Percentiles rank a stretch among this genome's conserved stretches.
phyloP scores from a whole-genome alignment of 108 stramenopile genomes.

The Fistulifera solaris region DNA sequence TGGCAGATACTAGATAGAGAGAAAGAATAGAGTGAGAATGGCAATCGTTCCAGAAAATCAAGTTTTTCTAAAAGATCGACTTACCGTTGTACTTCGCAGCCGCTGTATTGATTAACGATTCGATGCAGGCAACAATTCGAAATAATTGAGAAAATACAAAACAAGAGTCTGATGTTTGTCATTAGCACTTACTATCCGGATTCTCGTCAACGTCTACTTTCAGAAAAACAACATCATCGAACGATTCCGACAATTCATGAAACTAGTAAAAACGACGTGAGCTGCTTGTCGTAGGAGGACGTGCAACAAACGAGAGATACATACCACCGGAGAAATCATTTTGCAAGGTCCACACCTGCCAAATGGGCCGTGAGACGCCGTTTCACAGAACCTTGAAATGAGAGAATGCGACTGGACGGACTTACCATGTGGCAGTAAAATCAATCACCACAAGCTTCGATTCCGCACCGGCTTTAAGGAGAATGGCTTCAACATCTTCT shows the following conservation, averaged over 20 bases:
- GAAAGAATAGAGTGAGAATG: too few species aligned
- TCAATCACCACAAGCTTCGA: conserved; percentile 73
- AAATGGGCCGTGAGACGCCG: not conserved
- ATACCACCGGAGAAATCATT: conserved; percentile 67
- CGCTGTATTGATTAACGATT: too few species aligned
- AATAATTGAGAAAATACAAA: too few species aligned
- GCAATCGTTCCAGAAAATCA: too few species aligned
- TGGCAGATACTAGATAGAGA: conserved; percentile 74
- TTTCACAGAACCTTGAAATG: not conserved
- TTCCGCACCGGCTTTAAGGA: conserved; percentile 52
- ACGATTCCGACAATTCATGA: conserved; percentile 54
- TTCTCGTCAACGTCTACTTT: conserved; percentile 90
- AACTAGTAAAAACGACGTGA: conserved; percentile 17
- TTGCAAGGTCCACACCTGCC: conserved; percentile 77
- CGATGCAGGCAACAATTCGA: too few species aligned
- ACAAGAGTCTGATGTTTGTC: too few species aligned
- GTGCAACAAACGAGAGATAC: conserved; percentile 4
- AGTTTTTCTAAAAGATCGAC: too few species aligned
- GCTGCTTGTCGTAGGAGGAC: not conserved
- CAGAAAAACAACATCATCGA: conserved; percentile 50
- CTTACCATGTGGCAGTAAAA: conserved; percentile 64
- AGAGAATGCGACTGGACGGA: not conserved
- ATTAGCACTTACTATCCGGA: too few species aligned
- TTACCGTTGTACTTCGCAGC: conserved; percentile 46
- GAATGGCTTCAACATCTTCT: conserved; percentile 47